Evolutionary conservation across 352 stramenopile genomes (phyloP), one percentile per base, ranked within the genome.

Genomic region (Pythium pyrilobum): DNA sequence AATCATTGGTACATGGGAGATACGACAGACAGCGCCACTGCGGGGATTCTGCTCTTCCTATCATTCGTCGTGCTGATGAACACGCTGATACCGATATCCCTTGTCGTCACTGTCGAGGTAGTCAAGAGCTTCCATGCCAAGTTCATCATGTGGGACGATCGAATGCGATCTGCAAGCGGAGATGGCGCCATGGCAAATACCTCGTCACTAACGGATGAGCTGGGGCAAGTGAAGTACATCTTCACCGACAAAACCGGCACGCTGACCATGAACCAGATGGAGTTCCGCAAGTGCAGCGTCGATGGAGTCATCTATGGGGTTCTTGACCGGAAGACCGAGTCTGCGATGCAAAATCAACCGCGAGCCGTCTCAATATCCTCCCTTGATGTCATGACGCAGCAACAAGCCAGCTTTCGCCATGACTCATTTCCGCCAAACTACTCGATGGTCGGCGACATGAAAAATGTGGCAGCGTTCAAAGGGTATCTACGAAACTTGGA

Each of bases 231-330:
- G 23, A 84, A 83, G 48, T 95, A 92, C 44, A 83, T 97, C 58
- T 97, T 97, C 60, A 98, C 75, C 0, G 93, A 98, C 66, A 98
- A 98, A 62, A 98, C 93, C 3, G 94, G 94, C 7, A 98, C 94
- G 24, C 61, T 98, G 39, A 98, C 94, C 15, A 74, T 91, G 50
- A 98, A 98, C 60, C 74, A 89, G 38, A 98, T 98, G 94, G 82
- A 92, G 42, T 98, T 99, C 59, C 96, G 97, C 33, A 90, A 94
- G 50, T 98, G 91, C 59, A 97, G 84, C 55, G 87, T 98, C 13
- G 85, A 87, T 46, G 89, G 91, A 18, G 59, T 71, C 6, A 56
- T 93, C n/a, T 98, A 96, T 67, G 74, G 84, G 9, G 67, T 77
- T 23, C 0, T 41, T 41, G 71, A 77, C n/a, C 66, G 64, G 45